Base-by-base conservation (phyloP, 1,139 yeast species). In the Meyerozyma sp. region DNA sequence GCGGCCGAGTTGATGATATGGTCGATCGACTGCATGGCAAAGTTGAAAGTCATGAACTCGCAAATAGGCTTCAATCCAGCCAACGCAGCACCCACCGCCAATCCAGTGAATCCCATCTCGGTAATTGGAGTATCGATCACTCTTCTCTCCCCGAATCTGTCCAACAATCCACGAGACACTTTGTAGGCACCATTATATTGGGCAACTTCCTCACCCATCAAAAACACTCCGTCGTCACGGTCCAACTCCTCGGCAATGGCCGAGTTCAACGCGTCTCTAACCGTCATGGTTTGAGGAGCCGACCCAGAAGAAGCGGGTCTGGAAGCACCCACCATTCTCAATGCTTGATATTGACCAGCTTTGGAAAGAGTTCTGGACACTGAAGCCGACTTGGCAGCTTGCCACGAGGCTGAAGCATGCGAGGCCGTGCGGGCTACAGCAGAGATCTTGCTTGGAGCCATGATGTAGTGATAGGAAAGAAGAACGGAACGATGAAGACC, bases 121-220 rank as follows among this genome's bases (percentile, higher is more conserved):
- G 99, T 93, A 67, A 93, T 93, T 53, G 99, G 99, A 51, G 98
- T 93, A 70, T 93, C 99, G 52, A 93, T 81, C 51, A 93, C 84
- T 73, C 98, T 85, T 70, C 90, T 84, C 66, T 93, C 97, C 54
- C 99, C 98, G 60, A 93, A 93, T 66, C 96, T 81, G 70, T 94
- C 98, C 61, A 93, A 78, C 54, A 93, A 78, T 40, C 98, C 98
- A 66, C 95, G 84, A 55, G 98, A 86, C 50, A 93, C 87, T 76
- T 93, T 93, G 77, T 93, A 93, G 48, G 99, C 99, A 74, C 99
- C 99, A 63, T 93, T 91, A 73, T 94, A 93, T 68, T 91, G 98
- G 42, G 96, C 98, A 53, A 93, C 98, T 71, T 93, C 99, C 75
- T 93, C 99, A 66, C 99, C 99, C 81, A 93, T 86, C 59, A 93